Percentiles rank a stretch among this genome's conserved stretches.
phyloP scores from a whole-genome alignment of 2,329 filamentous ascomycete species.

The Seiridium cupressi region DNA sequence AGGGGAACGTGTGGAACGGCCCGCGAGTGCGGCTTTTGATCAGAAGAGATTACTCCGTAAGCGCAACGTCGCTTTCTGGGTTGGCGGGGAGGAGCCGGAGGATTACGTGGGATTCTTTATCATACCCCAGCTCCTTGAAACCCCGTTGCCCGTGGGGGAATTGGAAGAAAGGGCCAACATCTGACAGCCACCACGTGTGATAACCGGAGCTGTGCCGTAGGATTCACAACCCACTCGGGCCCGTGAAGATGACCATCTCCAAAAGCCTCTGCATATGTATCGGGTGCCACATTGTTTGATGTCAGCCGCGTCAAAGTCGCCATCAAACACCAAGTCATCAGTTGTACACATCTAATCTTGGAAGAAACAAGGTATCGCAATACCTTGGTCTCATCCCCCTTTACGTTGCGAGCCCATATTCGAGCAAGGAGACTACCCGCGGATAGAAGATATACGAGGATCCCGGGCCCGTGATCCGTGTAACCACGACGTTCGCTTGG shows the following conservation, averaged over 20 bases:
- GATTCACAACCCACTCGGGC: not conserved
- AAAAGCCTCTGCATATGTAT: not conserved
- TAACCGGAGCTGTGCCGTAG: not conserved
- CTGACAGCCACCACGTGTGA: conserved; percentile 2
- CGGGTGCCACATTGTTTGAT: not conserved
- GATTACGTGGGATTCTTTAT: not conserved
- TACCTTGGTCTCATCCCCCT: not conserved
- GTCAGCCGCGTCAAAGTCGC: conserved; percentile 4
- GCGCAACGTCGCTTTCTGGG: not conserved
- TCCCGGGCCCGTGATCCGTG: not conserved
- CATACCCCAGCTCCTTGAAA: not conserved
- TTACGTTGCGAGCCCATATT: not conserved
- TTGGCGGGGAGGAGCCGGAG: not conserved
- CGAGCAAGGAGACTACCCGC: not conserved
- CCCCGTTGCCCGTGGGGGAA: not conserved
- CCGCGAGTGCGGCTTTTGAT: not conserved
- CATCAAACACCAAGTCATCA: not conserved
- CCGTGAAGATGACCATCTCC: not conserved
- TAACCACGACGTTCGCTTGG: conserved; percentile 12
- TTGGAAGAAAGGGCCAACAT: not conserved
- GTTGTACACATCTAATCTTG: not conserved
- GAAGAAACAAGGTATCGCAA: not conserved
- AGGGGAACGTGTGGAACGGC: conserved; percentile 2
- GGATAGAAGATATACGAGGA: conserved; percentile 2
- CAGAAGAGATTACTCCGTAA: not conserved